Base-by-base conservation (phyloP, 306 rosid genomes). In the Arachis stenosperma region DNA sequence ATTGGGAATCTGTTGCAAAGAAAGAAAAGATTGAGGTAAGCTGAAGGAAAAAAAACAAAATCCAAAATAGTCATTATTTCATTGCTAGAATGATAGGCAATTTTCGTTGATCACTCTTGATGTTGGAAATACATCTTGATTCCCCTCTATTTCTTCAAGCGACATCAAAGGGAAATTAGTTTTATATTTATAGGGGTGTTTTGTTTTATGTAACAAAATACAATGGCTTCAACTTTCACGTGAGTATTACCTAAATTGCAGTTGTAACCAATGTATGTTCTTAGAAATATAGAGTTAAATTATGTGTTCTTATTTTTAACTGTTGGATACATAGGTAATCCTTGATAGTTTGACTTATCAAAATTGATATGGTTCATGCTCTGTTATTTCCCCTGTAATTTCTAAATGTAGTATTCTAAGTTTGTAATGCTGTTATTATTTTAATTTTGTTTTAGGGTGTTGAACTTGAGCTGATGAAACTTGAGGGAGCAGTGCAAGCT, bases 1-100 rank as follows among this genome's bases (percentile, higher is more conserved):
- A 85, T 75, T 85, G 88, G 88, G 86, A 81, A 2, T 71, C 86
- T 8, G 86, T 85, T 78, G 88, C 88, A 47, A 85, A 55, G 78
- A 81, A 85, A 70, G 84, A 85, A 41, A 85, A 78, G 63, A 79
- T 85, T 36, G 86, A 85, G 84, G 88, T 82, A 30, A 69, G 46
- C n/a, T 17, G 29, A 43, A 27, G 3, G 13, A 4, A 43, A 43
- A 43, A 27, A 1, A 5, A 0, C 15, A 50, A 12, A 50, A 50
- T 48, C 13, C 8, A 11, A 13, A 46, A 9, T 46, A 46, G 11
- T 12, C 17, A 50, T n/a, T 11, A 50, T 50, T 50, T 50, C n/a
- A 13, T 50, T 50, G 55, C 55, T 50, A 12, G 55, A 50, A 4
- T 50, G 17, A 50, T 33, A 33, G 4, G 37, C 37, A 33, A 33